Evolutionary conservation across 306 rosid species (phyloP).

Genomic region (Hylodesmum podocarpum): DNA sequence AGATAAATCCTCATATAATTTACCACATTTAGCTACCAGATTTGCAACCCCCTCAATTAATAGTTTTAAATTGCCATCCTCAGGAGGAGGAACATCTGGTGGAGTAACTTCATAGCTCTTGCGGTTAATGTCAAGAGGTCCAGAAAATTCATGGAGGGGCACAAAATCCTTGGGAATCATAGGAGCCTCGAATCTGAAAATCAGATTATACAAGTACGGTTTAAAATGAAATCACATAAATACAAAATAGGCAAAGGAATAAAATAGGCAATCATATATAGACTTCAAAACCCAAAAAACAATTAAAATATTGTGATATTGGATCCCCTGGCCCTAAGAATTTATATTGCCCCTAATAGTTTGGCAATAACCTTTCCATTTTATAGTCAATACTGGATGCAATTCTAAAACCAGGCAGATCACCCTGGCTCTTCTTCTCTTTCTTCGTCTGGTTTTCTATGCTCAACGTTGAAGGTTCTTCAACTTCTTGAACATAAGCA

Average conservation of each 20-base stretch:
- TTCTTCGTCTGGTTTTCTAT: constrained; percentile 54
- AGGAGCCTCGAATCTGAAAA: constrained; percentile 84
- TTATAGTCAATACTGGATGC: constrained; percentile 78
- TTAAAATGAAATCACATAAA: constrained; percentile 23
- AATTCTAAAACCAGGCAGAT: constrained; percentile 76
- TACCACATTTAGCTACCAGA: constrained; percentile 95
- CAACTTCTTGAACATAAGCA: constrained; percentile 70
- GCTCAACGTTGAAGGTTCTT: constrained; percentile 64
- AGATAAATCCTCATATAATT: constrained; percentile 90
- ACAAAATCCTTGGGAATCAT: constrained; percentile 75
- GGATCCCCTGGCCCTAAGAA: constrained; percentile 7
- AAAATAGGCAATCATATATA: constrained; percentile 12
- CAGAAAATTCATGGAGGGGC: constrained; percentile 72
- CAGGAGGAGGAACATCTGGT: constrained; percentile 71
- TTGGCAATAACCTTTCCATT: constrained; percentile 61
- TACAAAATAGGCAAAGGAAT: constrained; percentile 7
- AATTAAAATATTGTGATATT: constrained; percentile 1
- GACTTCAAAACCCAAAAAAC: constrained; percentile 7
- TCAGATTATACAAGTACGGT: constrained; percentile 28
- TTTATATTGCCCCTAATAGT: not conserved
- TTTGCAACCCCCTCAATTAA: constrained; percentile 92
- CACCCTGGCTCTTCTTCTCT: constrained; percentile 48
- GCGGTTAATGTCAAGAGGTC: constrained; percentile 64
- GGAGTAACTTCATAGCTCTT: constrained; percentile 72
- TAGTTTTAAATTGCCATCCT: constrained; percentile 73